Percentiles rank a stretch among this genome's conserved stretches.
Evolutionary conservation across 2,329 filamentous ascomycete genomes (phyloP).

Genomic region (Trichoderma sp.): DNA sequence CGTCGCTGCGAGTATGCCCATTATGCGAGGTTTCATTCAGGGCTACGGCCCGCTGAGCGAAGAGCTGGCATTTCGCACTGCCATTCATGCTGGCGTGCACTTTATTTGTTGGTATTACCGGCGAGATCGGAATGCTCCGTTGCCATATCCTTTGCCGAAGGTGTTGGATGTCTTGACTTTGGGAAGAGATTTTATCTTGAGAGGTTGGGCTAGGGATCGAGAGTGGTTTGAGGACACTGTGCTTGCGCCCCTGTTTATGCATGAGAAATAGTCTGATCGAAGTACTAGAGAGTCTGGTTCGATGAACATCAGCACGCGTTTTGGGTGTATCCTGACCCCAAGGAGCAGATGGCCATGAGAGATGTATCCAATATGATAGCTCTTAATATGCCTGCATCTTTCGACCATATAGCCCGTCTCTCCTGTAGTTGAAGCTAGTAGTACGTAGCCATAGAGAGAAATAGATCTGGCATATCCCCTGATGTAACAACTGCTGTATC

Average conservation of each 20-base stretch:
- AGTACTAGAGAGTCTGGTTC: neutral
- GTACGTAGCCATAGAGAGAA: too few relatives aligned
- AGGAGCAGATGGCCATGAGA: too few relatives aligned
- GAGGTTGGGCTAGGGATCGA: neutral
- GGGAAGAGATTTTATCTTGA: conserved; percentile 2
- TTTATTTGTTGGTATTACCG: conserved; percentile 17
- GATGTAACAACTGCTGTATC: too few relatives aligned
- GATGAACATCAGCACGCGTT: too few relatives aligned
- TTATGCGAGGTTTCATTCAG: neutral
- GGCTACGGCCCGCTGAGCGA: conserved; percentile 3
- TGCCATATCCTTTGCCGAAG: neutral
- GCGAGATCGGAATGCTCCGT: conserved; percentile 1
- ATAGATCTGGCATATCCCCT: too few relatives aligned
- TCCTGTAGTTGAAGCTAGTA: too few relatives aligned
- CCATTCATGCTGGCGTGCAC: conserved; percentile 8
- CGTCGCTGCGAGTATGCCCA: neutral
- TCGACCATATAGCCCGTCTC: too few relatives aligned
- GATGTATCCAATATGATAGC: too few relatives aligned
- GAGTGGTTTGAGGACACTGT: neutral
- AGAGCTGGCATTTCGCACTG: neutral
- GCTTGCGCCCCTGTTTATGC: neutral
- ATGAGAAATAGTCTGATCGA: neutral
- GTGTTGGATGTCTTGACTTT: neutral
- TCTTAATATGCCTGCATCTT: too few relatives aligned
- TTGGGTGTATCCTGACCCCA: too few relatives aligned